Evolutionary conservation across 768 basidiomycete genomes (phyloP), one percentile per base, ranked within the genome.

Genomic region (Leccinum truebloodii): DNA sequence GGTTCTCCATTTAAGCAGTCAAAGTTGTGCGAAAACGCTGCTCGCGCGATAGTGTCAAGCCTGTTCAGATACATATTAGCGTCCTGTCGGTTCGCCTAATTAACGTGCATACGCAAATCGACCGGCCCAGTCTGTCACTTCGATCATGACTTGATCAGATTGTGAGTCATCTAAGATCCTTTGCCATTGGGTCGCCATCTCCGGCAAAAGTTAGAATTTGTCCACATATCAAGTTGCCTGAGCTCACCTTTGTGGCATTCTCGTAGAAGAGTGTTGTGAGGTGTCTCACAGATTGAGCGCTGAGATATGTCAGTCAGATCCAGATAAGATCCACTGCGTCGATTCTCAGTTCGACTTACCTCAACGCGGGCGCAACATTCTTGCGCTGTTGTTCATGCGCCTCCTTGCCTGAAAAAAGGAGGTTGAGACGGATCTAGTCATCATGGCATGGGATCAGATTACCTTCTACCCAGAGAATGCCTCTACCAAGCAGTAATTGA

Each of bases 381-480:
- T 79, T 77, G 52, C 84, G 77, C 58, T 86, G 85, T 55, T 71
- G 78, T 67, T 86, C 85, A 56, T 87, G 85, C 3, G 80, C 80
- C 44, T 79, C 76, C 67, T 80, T 85, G 0, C 85, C 85, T 86
- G 51, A 8, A 35, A 22, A 59, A 34, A 44, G 41, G 35, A 30
- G 16, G 55, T 67, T 26, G 20, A 57, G 44, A 55, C 18, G 58
- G 24, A 28, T 22, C 13, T 50, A n/a, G 9, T 10, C 58, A 24
- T 37, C 46, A 54, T 54, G 63, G 16, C 52, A 52, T 7, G 55
- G 49, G 39, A 61, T 8, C 3, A 16, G 28, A 39, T 69, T 48
- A 82, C 86, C 86, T 81, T 88, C 86, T 12, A 86, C 78, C 82
- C 84, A 86, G 24, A 87, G 81, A 58, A 88, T 82, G 22, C 86